A percentile compares a stretch with the other conserved stretches of the same genome.
phyloP scores from a whole-genome alignment of 2,329 filamentous ascomycete species.

The Sphaerulina vaccinii region DNA sequence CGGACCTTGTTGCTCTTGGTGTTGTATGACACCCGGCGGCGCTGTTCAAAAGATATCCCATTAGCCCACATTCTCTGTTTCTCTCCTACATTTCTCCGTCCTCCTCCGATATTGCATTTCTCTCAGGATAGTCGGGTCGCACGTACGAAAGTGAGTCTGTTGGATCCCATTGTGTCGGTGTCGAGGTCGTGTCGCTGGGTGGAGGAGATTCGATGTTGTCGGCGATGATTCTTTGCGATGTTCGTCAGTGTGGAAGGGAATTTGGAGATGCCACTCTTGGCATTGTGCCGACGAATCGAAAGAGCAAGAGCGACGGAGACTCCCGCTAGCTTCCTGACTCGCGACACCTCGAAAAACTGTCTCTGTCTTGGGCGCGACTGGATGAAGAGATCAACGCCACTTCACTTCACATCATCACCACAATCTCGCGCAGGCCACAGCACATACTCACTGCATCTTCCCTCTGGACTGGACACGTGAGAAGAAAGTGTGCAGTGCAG shows the following conservation, averaged over 20 bases:
- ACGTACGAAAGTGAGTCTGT: slow-evolving; percentile 58
- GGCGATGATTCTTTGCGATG: slow-evolving; percentile 7
- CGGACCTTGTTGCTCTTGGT: slow-evolving; percentile 96
- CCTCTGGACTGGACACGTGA: neutral
- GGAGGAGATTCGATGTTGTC: slow-evolving; percentile 9
- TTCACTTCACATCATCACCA: slow-evolving; percentile 15
- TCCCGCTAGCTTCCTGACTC: slow-evolving; percentile 3
- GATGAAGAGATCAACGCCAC: slow-evolving; percentile 16
- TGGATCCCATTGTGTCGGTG: slow-evolving; percentile 50
- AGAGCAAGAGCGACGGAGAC: neutral
- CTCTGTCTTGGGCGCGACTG: slow-evolving; percentile 1
- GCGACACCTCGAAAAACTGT: slow-evolving; percentile 9
- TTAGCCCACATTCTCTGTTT: slow-evolving; percentile 9
- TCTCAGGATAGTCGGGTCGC: slow-evolving; percentile 27
- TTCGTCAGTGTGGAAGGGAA: neutral
- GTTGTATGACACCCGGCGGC: slow-evolving; percentile 74
- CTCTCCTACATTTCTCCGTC: slow-evolving; percentile 14
- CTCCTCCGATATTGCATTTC: slow-evolving; percentile 10
- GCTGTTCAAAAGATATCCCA: slow-evolving; percentile 40
- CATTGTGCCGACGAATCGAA: neutral
- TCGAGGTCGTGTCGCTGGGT: slow-evolving; percentile 14
- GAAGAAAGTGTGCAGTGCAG: slow-evolving; percentile 3
- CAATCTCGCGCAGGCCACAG: slow-evolving; percentile 35
- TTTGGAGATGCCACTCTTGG: slow-evolving; percentile 1
- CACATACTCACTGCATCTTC: slow-evolving; percentile 20